Evolutionary conservation across 1,139 yeast genomes (phyloP), one percentile per base, ranked within the genome.

Genomic region (Debaryomycetaceae sp.): DNA sequence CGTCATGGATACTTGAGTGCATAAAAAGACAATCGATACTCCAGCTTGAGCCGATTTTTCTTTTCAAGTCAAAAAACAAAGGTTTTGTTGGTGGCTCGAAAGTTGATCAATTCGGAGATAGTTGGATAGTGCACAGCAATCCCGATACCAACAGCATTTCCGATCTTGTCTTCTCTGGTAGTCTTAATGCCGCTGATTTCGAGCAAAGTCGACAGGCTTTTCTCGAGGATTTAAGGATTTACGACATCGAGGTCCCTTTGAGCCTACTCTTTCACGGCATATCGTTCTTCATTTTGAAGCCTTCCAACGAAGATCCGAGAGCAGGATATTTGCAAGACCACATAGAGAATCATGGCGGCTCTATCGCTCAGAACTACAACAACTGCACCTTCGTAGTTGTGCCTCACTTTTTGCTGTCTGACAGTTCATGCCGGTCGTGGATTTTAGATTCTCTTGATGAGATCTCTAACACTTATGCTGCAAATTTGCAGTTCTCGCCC

Each of bases 1-100:
- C 95, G 1, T 62, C 63, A 17, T 93, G 97, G 96, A 60, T 89
- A 6, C 67, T 80, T 39, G 90, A 87, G 51, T 81, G 95, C 54
- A 65, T 87, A 3, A 55, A 63, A 11, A 62, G 70, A 20, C 55
- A 63, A 0, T 49, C 56, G 2, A 44, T 83, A 2, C 62, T 88
- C 0, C 76, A 75, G 1, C 53, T 85, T 8, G 96, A 88, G 53
- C 85, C 88, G 0, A 56, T 62, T 7, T 81, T 87, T 55, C 65
- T 85, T 35, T 72, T 77, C 39, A 52, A 50, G 34, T 55, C 65
- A 37, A 45, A 40, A 6, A 49, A 48, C 39, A 45, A 58, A 13
- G 49, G 45, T 0, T 33, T 27, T 46, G 40, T 44, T 42, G 8
- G 24, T 33, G 2, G 58, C 68, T 6, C 22, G 35, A 64, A 71